These are phyloP conservation scores for Evansstolkia leycettana DNA, from an alignment of 495 filamentous ascomycete genomes.

Conservation along the genomic window DNA sequence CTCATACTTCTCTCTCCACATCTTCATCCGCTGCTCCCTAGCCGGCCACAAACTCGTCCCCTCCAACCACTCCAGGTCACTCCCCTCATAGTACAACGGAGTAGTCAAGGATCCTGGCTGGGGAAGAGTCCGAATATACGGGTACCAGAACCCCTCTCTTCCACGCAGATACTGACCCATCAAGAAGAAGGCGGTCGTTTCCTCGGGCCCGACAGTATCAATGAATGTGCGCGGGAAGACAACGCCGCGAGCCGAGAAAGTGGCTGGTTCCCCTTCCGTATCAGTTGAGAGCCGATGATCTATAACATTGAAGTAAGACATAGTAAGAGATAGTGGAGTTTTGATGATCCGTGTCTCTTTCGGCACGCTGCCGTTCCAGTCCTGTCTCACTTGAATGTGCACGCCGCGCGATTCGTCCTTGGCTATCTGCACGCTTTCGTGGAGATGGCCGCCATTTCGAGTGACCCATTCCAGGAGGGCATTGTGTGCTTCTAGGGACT, in stretches of 20 bases:
- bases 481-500: constrained; percentile 16
- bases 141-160: constrained; percentile 44
- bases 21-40: constrained; percentile 23
- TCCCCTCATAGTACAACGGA: constrained; percentile 43
- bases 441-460: constrained; percentile 27
- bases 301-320: constrained; percentile 43
- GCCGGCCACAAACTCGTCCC: constrained; percentile 46
- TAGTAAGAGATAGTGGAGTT: constrained; percentile 31
- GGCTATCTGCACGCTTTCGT: constrained; percentile 27
- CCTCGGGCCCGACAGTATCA: constrained; percentile 22
- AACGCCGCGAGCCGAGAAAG: constrained; percentile 25
- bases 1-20: constrained; percentile 41
- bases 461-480: constrained; percentile 30
- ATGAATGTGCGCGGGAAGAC: constrained; percentile 23
- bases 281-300: constrained; percentile 9
- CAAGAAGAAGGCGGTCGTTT: constrained; percentile 40
- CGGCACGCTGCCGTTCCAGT: constrained; percentile 11
- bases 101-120: constrained; percentile 39
- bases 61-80: constrained; percentile 45
- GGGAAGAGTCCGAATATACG: constrained; percentile 49
- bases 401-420: constrained; percentile 30
- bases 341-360: constrained; percentile 28
- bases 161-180: constrained; percentile 41
- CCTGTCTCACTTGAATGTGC: constrained; percentile 29
- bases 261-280: constrained; percentile 2